Evolutionary conservation across 1,139 yeast genomes (phyloP).

Genomic region (Tardiomyces digboiensis): DNA sequence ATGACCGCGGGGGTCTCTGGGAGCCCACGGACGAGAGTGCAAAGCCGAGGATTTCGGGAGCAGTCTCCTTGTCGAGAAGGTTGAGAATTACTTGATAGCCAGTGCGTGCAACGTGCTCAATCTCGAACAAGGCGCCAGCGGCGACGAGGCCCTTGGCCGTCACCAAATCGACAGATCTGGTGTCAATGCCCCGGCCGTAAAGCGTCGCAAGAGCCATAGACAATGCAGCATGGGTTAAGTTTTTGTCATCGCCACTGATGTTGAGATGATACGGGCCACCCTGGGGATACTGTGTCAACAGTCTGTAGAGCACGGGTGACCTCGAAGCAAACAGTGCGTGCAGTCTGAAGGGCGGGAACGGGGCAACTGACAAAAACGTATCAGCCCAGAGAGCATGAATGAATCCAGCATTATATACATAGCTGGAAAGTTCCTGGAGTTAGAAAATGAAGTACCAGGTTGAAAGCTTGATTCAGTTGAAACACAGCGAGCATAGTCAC

Average conservation of each 20-base stretch:
- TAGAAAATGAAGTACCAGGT: neutral
- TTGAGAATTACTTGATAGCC: constrained; percentile 18
- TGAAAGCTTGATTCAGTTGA: no score
- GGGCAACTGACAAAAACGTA: constrained; percentile 21
- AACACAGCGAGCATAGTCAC: no score
- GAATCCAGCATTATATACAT: constrained; percentile 26
- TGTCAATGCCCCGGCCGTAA: constrained; percentile 22
- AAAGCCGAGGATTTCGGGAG: constrained; percentile 17
- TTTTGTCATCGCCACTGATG: constrained; percentile 43
- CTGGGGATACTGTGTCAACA: constrained; percentile 21
- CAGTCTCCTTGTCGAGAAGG: constrained; percentile 13
- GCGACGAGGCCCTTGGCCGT: constrained; percentile 23
- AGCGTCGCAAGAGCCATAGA: constrained; percentile 26
- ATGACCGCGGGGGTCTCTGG: neutral
- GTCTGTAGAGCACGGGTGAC: constrained; percentile 24
- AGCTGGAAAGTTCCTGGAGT: constrained; percentile 17
- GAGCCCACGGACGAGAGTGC: constrained; percentile 9
- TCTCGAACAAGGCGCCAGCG: constrained; percentile 22
- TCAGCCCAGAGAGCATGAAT: constrained; percentile 30
- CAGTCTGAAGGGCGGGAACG: constrained; percentile 22
- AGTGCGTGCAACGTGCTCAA: constrained; percentile 18
- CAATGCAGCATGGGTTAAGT: constrained; percentile 31
- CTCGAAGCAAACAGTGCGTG: constrained; percentile 27
- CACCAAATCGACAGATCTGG: constrained; percentile 10
- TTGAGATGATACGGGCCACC: constrained; percentile 39